These are phyloP conservation scores for Leccinum boreale DNA, from an alignment of 768 basidiomycete genomes.

Conservation along the genomic window DNA sequence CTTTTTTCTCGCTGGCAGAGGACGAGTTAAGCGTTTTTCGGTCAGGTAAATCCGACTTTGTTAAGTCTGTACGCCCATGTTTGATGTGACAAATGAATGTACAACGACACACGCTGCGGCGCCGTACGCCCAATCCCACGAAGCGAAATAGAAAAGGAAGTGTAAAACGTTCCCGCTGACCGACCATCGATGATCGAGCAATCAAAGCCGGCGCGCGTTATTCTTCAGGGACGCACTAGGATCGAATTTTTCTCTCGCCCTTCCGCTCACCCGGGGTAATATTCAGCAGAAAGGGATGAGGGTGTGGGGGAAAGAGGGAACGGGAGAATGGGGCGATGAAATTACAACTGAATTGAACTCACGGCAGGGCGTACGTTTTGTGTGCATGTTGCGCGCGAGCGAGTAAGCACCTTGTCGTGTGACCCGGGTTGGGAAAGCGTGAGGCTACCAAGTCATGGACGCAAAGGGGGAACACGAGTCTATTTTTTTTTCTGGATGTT, in stretches of 20 bases:
- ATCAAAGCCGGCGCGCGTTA: neutral
- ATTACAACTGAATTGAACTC: neutral
- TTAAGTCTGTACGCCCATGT: neutral
- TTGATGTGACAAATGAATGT: neutral
- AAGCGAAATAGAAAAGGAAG: neutral
- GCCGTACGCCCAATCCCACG: neutral
- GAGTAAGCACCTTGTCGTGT: neutral
- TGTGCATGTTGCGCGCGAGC: neutral
- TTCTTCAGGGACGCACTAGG: neutral
- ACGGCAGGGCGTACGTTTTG: neutral
- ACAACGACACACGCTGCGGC: neutral
- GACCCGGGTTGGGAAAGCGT: neutral
- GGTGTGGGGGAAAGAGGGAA: neutral
- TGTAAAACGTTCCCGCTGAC: neutral
- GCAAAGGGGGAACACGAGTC: neutral
- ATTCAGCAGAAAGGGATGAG: neutral
- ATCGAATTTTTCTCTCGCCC: neutral
- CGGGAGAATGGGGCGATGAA: neutral
- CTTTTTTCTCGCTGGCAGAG: neutral
- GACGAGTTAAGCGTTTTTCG: neutral
- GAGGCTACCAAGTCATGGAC: neutral
- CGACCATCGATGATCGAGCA: neutral
- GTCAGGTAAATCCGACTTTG: neutral
- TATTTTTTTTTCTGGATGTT: neutral
- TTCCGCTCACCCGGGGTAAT: neutral